phyloP scores from a whole-genome alignment of 495 filamentous ascomycete species.

The Bacidia rubella region DNA sequence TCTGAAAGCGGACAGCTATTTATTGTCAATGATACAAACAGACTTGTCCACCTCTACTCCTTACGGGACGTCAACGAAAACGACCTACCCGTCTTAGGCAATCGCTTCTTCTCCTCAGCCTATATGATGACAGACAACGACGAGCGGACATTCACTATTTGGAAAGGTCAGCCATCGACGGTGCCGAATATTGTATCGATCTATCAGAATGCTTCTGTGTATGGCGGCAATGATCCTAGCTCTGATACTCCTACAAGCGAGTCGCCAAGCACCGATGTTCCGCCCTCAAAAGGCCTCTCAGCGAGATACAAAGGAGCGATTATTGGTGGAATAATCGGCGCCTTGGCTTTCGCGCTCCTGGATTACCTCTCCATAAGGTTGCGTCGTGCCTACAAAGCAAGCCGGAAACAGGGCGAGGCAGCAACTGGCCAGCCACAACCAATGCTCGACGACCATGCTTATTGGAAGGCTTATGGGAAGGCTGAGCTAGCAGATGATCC shows the following conservation, averaged over 20 bases:
- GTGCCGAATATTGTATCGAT: constrained; percentile 5
- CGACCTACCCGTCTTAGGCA: constrained; percentile 24
- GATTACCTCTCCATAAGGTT: background rate
- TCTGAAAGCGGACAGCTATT: constrained; percentile 16
- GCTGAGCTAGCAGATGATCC: too few species aligned
- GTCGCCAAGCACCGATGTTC: background rate
- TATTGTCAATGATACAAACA: constrained; percentile 10
- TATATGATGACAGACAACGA: constrained; percentile 29
- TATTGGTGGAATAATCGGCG: background rate
- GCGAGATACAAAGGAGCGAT: background rate
- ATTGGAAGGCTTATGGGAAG: too few species aligned
- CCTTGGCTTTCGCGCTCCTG: background rate
- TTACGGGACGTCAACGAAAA: constrained; percentile 15
- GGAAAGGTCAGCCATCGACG: constrained; percentile 2
- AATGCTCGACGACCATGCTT: too few species aligned
- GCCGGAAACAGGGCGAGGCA: too few species aligned
- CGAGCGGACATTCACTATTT: constrained; percentile 5
- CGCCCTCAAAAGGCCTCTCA: background rate
- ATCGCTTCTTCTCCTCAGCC: constrained; percentile 27
- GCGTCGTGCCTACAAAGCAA: background rate
- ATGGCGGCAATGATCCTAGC: background rate
- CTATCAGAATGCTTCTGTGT: too few species aligned
- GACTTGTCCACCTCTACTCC: constrained; percentile 19
- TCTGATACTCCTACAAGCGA: background rate
- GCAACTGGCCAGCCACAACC: too few species aligned